Evolutionary conservation across 768 basidiomycete genomes (phyloP).

Genomic region (Mycena belliarum): DNA sequence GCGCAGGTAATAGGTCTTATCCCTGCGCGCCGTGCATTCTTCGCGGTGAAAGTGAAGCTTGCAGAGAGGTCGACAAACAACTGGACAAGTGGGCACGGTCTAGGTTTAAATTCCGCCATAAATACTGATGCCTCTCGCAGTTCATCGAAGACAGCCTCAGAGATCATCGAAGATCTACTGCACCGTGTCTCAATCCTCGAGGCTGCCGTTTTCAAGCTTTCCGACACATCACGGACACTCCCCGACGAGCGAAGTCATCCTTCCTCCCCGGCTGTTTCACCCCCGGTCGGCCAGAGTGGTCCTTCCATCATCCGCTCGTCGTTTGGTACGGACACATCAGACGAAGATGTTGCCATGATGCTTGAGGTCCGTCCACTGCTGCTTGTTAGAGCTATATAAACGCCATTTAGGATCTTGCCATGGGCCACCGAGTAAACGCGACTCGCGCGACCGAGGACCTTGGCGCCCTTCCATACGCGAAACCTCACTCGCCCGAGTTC

Average conservation of each 20-base stretch:
- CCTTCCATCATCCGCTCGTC: slow-evolving; percentile 21
- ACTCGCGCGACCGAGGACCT: slow-evolving; percentile 23
- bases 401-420: slow-evolving; percentile 4
- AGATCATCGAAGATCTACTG: slow-evolving; percentile 27
- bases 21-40: slow-evolving; percentile 31
- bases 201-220: slow-evolving; percentile 24
- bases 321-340: slow-evolving; percentile 22
- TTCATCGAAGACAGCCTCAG: slow-evolving; percentile 13
- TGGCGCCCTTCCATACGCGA: not conserved
- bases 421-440: slow-evolving; percentile 20
- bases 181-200: slow-evolving; percentile 28
- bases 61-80: slow-evolving; percentile 28
- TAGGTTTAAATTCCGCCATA: too few species aligned
- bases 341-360: slow-evolving; percentile 31
- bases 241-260: slow-evolving; percentile 3
- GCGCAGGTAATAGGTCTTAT: slow-evolving; percentile 27
- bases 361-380: slow-evolving; percentile 24
- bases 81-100: slow-evolving; percentile 15
- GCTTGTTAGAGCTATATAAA: not conserved
- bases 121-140: not conserved
- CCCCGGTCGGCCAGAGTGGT: not conserved
- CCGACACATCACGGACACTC: slow-evolving; percentile 4
- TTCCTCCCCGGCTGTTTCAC: slow-evolving; percentile 9
- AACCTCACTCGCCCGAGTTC: not conserved
- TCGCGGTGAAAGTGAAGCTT: slow-evolving; percentile 27